phyloP scores from a whole-genome alignment of 495 filamentous ascomycete genomes.

The Talaromyces nanjingensis region DNA sequence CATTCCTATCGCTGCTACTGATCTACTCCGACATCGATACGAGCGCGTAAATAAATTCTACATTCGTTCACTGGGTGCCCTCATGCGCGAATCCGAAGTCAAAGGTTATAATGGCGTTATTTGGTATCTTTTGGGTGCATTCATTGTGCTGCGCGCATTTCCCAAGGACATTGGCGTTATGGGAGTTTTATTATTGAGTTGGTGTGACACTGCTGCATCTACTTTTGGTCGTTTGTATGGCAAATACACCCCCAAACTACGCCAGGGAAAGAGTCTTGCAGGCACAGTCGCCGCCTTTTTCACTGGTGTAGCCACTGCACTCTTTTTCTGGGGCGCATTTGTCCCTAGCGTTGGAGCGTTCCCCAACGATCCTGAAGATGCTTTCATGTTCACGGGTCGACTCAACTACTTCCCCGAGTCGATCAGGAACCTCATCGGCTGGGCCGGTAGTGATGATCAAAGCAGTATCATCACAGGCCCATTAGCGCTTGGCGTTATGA shows the following conservation, averaged over 20 bases:
- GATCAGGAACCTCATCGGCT: slow-evolving; percentile 39
- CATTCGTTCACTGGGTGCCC: slow-evolving; percentile 70
- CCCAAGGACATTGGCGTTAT: slow-evolving; percentile 94
- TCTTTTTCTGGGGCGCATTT: slow-evolving; percentile 79
- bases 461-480: slow-evolving; percentile 53
- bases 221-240: slow-evolving; percentile 87
- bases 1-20: slow-evolving; percentile 79
- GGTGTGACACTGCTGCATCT: slow-evolving; percentile 96
- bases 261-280: slow-evolving; percentile 84
- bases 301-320: slow-evolving; percentile 74
- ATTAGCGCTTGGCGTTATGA: slow-evolving; percentile 75
- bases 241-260: slow-evolving; percentile 75
- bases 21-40: slow-evolving; percentile 74
- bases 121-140: slow-evolving; percentile 88
- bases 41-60: slow-evolving; percentile 81
- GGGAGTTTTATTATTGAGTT: slow-evolving; percentile 80
- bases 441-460: slow-evolving; percentile 35
- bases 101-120: slow-evolving; percentile 92
- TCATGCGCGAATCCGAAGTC: slow-evolving; percentile 97
- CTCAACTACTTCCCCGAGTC: slow-evolving; percentile 55
- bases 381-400: slow-evolving; percentile 76
- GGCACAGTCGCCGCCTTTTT: slow-evolving; percentile 77
- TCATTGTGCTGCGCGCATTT: slow-evolving; percentile 75
- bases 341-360: slow-evolving; percentile 63
- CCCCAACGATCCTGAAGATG: slow-evolving; percentile 54